Conservation (phyloP, 1,284 basidiomycete genomes). For the Coniferiporia sulphurascens region DNA sequence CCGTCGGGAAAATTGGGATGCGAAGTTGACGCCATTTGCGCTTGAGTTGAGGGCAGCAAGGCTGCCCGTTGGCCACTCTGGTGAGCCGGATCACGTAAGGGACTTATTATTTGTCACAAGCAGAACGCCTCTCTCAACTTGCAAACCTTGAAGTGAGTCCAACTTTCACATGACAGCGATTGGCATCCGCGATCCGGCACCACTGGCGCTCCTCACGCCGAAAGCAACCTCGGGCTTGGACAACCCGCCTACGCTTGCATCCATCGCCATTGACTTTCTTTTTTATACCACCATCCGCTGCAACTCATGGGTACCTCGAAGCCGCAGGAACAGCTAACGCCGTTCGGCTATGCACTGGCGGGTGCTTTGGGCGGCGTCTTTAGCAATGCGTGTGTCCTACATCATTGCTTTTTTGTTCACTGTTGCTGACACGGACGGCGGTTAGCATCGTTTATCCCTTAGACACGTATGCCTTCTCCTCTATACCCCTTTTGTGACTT, state of each 20-base stretch:
- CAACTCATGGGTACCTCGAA: conserved; percentile 43
- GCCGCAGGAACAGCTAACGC: conserved; percentile 62
- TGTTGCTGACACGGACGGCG: background rate
- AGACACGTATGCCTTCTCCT: conserved; percentile 52
- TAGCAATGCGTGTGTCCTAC: conserved; percentile 76
- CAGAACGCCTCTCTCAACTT: background rate
- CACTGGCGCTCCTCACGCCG: too few relatives aligned
- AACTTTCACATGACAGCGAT: background rate
- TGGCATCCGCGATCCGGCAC: too few relatives aligned
- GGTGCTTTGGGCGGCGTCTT: conserved; percentile 94
- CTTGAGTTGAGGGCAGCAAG: background rate
- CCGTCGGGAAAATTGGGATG: conserved; percentile 34
- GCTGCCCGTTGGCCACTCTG: background rate
- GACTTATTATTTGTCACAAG: background rate
- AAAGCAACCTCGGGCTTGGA: too few relatives aligned
- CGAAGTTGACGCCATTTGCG: background rate
- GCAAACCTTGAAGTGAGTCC: background rate
- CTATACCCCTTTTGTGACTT: background rate
- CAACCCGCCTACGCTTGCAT: background rate
- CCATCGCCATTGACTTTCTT: background rate
- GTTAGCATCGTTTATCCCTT: conserved; percentile 88
- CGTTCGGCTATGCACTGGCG: conserved; percentile 89
- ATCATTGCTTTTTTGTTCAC: background rate
- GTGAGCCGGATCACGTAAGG: background rate
- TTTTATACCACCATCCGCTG: conserved; percentile 1